A percentile compares a stretch with the other conserved stretches of the same genome.
Evolutionary conservation across 2,329 filamentous ascomycete genomes (phyloP).

Genomic region (Monosporascus cannonballus): DNA sequence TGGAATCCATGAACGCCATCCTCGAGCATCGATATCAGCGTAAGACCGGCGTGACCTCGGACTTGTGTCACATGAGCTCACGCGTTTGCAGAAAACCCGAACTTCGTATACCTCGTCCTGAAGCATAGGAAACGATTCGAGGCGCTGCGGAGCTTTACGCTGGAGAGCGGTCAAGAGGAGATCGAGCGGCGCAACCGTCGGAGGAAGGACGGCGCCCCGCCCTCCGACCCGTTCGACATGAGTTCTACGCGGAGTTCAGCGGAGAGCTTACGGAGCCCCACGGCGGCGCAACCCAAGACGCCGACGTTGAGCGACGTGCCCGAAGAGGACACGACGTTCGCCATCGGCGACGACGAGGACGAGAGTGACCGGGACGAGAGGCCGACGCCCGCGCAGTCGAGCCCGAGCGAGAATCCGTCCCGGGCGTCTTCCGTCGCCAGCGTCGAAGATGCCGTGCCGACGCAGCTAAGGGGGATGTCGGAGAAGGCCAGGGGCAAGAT

Average conservation of each 20-base stretch:
- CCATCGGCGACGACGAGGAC: constrained; percentile 82
- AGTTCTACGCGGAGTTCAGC: constrained; percentile 54
- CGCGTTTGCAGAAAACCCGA: constrained; percentile 59
- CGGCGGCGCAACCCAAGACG: constrained; percentile 44
- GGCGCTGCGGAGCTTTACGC: constrained; percentile 76
- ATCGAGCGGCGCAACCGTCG: constrained; percentile 72
- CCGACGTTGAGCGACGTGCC: constrained; percentile 61
- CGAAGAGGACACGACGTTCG: constrained; percentile 75
- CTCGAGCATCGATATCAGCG: constrained; percentile 81
- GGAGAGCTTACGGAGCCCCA: constrained; percentile 63
- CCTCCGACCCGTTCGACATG: constrained; percentile 43
- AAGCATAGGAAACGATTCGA: constrained; percentile 80
- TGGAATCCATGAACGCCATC: constrained; percentile 86
- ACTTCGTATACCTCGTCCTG: constrained; percentile 73
- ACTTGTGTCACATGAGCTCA: constrained; percentile 9
- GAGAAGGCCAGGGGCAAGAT: constrained; percentile 96
- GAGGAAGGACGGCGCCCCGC: constrained; percentile 55
- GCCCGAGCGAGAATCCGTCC: constrained; percentile 56
- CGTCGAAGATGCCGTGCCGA: constrained; percentile 72
- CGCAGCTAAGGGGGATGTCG: constrained; percentile 85
- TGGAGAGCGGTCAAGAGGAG: constrained; percentile 88
- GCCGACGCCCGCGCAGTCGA: constrained; percentile 56
- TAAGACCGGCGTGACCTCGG: constrained; percentile 33
- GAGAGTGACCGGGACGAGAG: constrained; percentile 44
- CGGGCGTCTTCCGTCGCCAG: constrained; percentile 63